Base-by-base conservation (phyloP, 2,329 filamentous ascomycete species). In the Pezicula neosporulosa region DNA sequence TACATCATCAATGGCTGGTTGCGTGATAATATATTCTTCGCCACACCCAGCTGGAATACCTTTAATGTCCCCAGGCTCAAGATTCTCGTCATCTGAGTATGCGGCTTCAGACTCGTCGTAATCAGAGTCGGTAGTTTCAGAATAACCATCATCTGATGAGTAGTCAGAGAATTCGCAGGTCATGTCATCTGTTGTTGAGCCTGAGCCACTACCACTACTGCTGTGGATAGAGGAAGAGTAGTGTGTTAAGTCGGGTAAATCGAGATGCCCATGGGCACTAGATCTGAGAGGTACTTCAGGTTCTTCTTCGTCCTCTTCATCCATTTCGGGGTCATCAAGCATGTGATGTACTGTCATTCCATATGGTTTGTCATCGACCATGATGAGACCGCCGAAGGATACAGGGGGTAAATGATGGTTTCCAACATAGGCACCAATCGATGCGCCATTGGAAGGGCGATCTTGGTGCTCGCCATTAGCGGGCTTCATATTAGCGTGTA, bases 291-390 rank as follows among this genome's bases (percentile, higher is more conserved):
- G 30, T 33, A 33, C 30, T 13, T 33, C 56, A 3, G 59, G 55
- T 19, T 67, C 64, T 21, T 67, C 50, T 62, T 68, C 35, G 62
- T 74, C 69, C 65, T 78, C 70, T 66, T 77, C 56, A 6, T 61
- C 62, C 19, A 70, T 68, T 3, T 81, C 80, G 1, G 81, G 82
- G 51, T 85, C 81, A 74, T 97, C 93, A 2, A 97, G 81, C 84
- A 97, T 93, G 68, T 97, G 93, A 64, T 97, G 93, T 0, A 97
- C 93, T 19, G 90, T 97, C 89, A 97, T 94, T 12, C 93, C 93
- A 63, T 91, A 94, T 0, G 89, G 83, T 66, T 87, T 85, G 50
- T 88, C 84, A 64, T 97, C 91, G 2, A 97, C 83, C 30, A 94
- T 73, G 38, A 97, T 83, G 4, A 96, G 78, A 8, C 93, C 93